Percentiles rank a stretch among this genome's conserved stretches.
These are phyloP conservation scores for Benincasa hispida DNA, from an alignment of 306 rosid genomes.

Conservation along the genomic window DNA sequence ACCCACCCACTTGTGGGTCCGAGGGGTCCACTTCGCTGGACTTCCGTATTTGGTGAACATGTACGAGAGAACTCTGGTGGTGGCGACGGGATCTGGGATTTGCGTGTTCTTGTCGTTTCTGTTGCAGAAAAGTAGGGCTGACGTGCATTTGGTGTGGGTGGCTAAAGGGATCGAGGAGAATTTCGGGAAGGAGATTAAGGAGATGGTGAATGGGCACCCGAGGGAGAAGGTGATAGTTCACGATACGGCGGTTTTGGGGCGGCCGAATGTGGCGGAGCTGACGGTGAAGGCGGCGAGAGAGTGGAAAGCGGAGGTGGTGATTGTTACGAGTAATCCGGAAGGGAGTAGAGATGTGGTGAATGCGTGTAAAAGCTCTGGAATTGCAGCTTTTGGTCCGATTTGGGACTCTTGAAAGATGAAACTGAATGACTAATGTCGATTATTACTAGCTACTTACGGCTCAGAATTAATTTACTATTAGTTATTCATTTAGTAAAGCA, in stretches of 20 bases:
- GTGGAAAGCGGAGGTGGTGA: slow-evolving; percentile 54
- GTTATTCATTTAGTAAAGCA: no score
- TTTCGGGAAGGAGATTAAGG: slow-evolving; percentile 40
- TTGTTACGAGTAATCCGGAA: slow-evolving; percentile 64
- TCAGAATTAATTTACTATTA: background rate
- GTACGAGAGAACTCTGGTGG: slow-evolving; percentile 39
- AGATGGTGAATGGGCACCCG: slow-evolving; percentile 24
- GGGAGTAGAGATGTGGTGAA: slow-evolving; percentile 44
- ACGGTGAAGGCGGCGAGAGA: slow-evolving; percentile 31
- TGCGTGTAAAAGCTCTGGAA: slow-evolving; percentile 32
- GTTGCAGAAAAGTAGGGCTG: slow-evolving; percentile 30
- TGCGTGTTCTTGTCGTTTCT: slow-evolving; percentile 59
- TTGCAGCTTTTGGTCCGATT: slow-evolving; percentile 44
- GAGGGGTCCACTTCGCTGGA: slow-evolving; percentile 45
- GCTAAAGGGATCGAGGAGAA: slow-evolving; percentile 54
- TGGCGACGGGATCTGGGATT: slow-evolving; percentile 70
- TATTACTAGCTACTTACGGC: background rate
- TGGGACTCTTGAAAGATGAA: slow-evolving; percentile 30
- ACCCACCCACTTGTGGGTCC: slow-evolving; percentile 44
- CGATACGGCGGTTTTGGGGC: slow-evolving; percentile 46
- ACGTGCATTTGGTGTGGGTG: slow-evolving; percentile 53
- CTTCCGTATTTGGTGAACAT: slow-evolving; percentile 45
- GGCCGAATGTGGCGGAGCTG: slow-evolving; percentile 52
- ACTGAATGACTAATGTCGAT: background rate
- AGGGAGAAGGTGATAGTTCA: slow-evolving; percentile 42